Base-by-base conservation (phyloP, 2,329 filamentous ascomycete genomes). In the Gremmenia infestans region DNA sequence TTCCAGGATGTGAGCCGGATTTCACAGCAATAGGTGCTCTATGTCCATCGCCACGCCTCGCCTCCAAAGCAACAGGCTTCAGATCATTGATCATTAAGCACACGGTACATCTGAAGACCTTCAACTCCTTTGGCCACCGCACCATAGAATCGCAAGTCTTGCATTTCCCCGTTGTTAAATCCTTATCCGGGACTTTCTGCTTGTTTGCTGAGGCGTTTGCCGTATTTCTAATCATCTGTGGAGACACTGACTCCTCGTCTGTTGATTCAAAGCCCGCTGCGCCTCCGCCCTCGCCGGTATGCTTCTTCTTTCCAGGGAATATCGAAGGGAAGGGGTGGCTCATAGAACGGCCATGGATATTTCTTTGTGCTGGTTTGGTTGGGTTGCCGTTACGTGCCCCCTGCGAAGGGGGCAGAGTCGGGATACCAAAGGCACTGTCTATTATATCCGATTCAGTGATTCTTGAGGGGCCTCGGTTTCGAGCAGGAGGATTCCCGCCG, bases 11-110 rank as follows among this genome's bases (percentile, higher is more conserved):
- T 48, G 57, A 57, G 5, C 56, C 59, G 50, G 62, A 48, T 52
- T 60, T 67, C 14, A 37, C 48, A 37, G 49, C 19, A 39, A 56
- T 58, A 36, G 63, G 58, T 37, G 50, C 50, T 46, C 59, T 62
- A 52, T 65, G 56, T 48, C 58, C 62, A 61, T 67, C 67, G 45
- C 58, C 63, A 59, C 53, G 61, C 58, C 57, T 65, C 42, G 60
- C 65, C 57, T 65, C 65, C 49, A 65, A 45, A 9, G 54, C 39
- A 59, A 70, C 55, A 43, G 79, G 78, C 57, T 81, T 77, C 52
- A 96, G 72, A 68, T 96, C 91, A 68, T 95, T 96, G 68, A 96
- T 85, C 17, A 88, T 94, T 65, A 89, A 75, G 71, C 91, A 96
- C 53, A 89, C 87, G 43, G 88, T 88, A 71, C 91, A 96, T 64